A percentile compares a stretch with the other conserved stretches of the same genome.
Evolutionary conservation across 352 stramenopile genomes (phyloP).

Genomic region (Phytophthora litchii): DNA sequence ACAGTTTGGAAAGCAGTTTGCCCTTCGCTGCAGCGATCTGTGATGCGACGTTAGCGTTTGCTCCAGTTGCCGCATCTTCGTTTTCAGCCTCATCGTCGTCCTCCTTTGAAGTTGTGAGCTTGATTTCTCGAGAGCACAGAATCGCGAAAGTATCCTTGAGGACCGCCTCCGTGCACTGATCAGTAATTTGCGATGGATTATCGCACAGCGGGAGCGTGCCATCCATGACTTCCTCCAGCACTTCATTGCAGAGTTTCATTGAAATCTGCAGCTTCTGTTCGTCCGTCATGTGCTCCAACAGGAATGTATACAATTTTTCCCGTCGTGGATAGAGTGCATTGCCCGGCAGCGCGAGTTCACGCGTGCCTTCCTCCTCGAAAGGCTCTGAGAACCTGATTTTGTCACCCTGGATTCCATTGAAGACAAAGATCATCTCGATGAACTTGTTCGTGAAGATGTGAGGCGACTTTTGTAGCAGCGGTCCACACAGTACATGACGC

Average conservation of each 20-base stretch:
- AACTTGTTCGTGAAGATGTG: slow-evolving; percentile 97
- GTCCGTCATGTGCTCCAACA: slow-evolving; percentile 95
- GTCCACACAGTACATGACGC: slow-evolving; percentile 91
- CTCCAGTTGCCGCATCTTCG: slow-evolving; percentile 55
- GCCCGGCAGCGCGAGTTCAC: slow-evolving; percentile 65
- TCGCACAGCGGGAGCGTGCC: slow-evolving; percentile 71
- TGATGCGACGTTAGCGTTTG: slow-evolving; percentile 54
- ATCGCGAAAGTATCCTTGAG: slow-evolving; percentile 89
- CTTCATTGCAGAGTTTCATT: slow-evolving; percentile 93
- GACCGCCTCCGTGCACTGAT: slow-evolving; percentile 89
- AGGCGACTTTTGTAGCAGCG: slow-evolving; percentile 91
- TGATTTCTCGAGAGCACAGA: slow-evolving; percentile 88
- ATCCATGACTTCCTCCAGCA: slow-evolving; percentile 92
- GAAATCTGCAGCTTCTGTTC: slow-evolving; percentile 97
- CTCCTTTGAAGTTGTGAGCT: slow-evolving; percentile 65
- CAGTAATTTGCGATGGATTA: slow-evolving; percentile 78
- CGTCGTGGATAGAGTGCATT: slow-evolving; percentile 70
- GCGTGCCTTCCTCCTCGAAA: slow-evolving; percentile 70
- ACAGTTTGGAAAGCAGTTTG: slow-evolving; percentile 95
- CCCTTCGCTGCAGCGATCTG: slow-evolving; percentile 91
- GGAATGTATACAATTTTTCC: slow-evolving; percentile 92
- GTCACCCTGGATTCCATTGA: slow-evolving; percentile 86
- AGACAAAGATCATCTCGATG: slow-evolving; percentile 96
- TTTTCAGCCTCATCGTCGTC: slow-evolving; percentile 63
- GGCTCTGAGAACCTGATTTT: slow-evolving; percentile 68